phyloP scores from a whole-genome alignment of 768 basidiomycete genomes.

The Neoboletus magnificus region DNA sequence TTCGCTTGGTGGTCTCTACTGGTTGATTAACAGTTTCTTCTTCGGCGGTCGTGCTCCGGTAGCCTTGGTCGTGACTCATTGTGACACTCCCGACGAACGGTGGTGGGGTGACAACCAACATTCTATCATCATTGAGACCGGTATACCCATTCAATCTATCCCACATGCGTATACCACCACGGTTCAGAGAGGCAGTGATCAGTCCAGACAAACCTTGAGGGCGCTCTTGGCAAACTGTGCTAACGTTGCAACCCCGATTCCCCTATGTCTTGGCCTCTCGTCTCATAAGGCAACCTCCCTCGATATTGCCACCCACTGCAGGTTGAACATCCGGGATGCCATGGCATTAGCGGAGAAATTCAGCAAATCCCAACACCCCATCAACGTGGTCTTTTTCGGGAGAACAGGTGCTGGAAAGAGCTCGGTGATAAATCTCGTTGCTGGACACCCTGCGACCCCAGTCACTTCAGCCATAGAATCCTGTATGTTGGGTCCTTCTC shows the following conservation, averaged over 20 bases:
- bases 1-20: constrained; percentile 29
- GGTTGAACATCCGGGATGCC: background rate
- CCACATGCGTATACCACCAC: background rate
- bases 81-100: constrained; percentile 22
- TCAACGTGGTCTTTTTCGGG: constrained; percentile 36
- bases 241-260: background rate
- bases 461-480: background rate
- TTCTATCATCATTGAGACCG: background rate
- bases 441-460: background rate
- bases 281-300: background rate
- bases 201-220: background rate
- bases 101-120: too few relatives aligned
- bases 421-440: constrained; percentile 15
- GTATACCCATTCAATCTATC: background rate
- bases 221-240: background rate
- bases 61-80: constrained; percentile 33
- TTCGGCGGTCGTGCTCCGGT: constrained; percentile 34
- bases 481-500: background rate
- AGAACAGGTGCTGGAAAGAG: constrained; percentile 28
- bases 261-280: background rate
- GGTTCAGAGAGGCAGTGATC: background rate
- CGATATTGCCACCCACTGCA: background rate
- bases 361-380: too few relatives aligned
- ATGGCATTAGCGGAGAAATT: background rate
- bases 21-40: constrained; percentile 32